Evolutionary conservation across 164 flowering plant species (phyloP).

Genomic region (Kingdonia uniflora): DNA sequence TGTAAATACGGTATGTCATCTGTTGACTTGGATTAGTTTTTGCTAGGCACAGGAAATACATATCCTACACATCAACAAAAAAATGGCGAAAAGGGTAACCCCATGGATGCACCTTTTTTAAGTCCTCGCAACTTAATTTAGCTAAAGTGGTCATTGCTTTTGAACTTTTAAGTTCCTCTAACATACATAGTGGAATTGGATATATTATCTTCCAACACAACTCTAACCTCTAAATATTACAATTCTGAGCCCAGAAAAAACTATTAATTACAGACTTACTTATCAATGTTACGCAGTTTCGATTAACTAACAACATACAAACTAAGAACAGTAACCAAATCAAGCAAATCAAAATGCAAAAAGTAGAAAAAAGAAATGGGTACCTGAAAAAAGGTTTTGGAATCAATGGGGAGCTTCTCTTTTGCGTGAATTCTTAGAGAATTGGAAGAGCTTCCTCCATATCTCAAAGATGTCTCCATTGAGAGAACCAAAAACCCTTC

Average conservation of each 20-base stretch:
- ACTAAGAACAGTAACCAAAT: too few relatives aligned
- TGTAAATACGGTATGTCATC: too few relatives aligned
- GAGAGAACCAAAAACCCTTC: too few relatives aligned
- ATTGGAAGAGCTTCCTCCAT: conserved; percentile 42
- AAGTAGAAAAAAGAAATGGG: not conserved
- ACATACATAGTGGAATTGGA: too few relatives aligned
- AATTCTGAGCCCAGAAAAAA: not conserved
- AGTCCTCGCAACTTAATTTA: too few relatives aligned
- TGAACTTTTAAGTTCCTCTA: too few relatives aligned
- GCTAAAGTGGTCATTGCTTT: too few relatives aligned
- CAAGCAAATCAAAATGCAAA: not conserved
- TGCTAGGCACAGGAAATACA: not conserved
- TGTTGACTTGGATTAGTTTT: not conserved
- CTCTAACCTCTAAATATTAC: not conserved
- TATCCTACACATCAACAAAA: not conserved
- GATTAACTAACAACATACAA: too few relatives aligned
- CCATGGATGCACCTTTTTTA: too few relatives aligned
- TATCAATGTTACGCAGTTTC: too few relatives aligned
- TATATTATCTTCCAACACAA: not conserved
- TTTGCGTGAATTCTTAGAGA: conserved; percentile 72
- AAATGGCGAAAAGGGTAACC: not conserved
- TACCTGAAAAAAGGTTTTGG: conserved; percentile 57
- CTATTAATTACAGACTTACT: not conserved
- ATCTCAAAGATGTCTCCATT: conserved; percentile 79
- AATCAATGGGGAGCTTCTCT: conserved; percentile 51